Conservation (phyloP, 2,329 filamentous ascomycete species). For the Stylonectria norvegica region DNA sequence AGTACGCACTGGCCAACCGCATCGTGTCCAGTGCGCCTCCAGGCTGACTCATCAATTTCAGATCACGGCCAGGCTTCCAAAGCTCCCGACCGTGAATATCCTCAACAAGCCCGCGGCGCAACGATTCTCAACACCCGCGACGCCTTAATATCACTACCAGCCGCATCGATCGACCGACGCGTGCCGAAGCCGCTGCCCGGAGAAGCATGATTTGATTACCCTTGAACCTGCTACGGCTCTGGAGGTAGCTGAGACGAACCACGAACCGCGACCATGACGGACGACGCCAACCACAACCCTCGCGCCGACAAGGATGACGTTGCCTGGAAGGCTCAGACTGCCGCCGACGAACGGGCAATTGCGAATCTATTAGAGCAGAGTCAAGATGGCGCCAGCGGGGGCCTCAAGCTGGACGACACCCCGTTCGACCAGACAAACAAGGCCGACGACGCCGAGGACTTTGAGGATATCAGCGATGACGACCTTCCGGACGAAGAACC, state of each 20-base stretch:
- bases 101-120: constrained; percentile 7
- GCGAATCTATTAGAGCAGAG: constrained; percentile 42
- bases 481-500: constrained; percentile 76
- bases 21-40: no score
- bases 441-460: constrained; percentile 89
- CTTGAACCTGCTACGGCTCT: constrained; percentile 16
- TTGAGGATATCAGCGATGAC: constrained; percentile 85
- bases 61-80: constrained; percentile 2
- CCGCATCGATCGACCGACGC: constrained; percentile 6
- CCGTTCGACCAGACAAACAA: constrained; percentile 69
- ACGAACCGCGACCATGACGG: constrained; percentile 31
- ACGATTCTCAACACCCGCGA: constrained; percentile 6
- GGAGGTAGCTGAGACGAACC: constrained; percentile 22
- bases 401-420: constrained; percentile 42
- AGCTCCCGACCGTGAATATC: constrained; percentile 9
- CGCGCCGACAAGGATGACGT: constrained; percentile 35
- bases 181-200: constrained; percentile 2
- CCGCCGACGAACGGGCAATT: constrained; percentile 48
- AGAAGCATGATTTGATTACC: constrained; percentile 28
- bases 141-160: constrained; percentile 4
- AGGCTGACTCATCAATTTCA: constrained; percentile 12
- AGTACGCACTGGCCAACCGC: neutral
- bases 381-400: constrained; percentile 36
- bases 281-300: constrained; percentile 32
- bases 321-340: constrained; percentile 43